Evolutionary conservation across 805 yeast genomes (phyloP).

Genomic region (Teunomyces tritomae): DNA sequence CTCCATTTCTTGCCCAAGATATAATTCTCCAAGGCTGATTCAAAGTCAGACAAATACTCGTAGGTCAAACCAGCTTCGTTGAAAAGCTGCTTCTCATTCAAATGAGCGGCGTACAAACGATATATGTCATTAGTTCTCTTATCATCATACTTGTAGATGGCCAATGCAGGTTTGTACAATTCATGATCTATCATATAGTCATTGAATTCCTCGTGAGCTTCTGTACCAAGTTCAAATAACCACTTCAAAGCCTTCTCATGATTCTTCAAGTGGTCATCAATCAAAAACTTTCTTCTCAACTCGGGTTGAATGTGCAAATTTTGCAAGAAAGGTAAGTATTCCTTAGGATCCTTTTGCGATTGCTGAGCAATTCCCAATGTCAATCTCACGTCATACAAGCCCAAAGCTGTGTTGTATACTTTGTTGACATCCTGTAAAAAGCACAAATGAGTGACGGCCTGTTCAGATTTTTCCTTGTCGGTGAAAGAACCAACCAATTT

Average conservation of each 20-base stretch:
- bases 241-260: slow-evolving; percentile 67
- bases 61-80: slow-evolving; percentile 76
- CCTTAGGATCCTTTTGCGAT: slow-evolving; percentile 97
- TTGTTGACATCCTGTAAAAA: slow-evolving; percentile 87
- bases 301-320: slow-evolving; percentile 66
- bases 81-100: slow-evolving; percentile 55
- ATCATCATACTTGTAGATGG: slow-evolving; percentile 55
- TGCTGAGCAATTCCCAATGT: slow-evolving; percentile 88
- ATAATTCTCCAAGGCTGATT: slow-evolving; percentile 68
- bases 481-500: slow-evolving; percentile 53
- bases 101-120: slow-evolving; percentile 57
- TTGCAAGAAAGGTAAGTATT: slow-evolving; percentile 89
- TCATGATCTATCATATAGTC: slow-evolving; percentile 68
- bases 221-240: slow-evolving; percentile 48
- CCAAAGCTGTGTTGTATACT: slow-evolving; percentile 75
- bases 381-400: slow-evolving; percentile 77
- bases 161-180: slow-evolving; percentile 68
- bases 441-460: slow-evolving; percentile 77
- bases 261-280: slow-evolving; percentile 75
- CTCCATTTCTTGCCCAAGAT: slow-evolving; percentile 75
- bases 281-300: slow-evolving; percentile 65
- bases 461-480: slow-evolving; percentile 45
- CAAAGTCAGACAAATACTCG: slow-evolving; percentile 60
- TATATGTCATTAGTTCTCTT: slow-evolving; percentile 53
- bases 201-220: slow-evolving; percentile 51